A percentile compares a stretch with the other conserved stretches of the same genome.
phyloP scores from a whole-genome alignment of 257 asterid genomes.

The Fraxinus americana region DNA sequence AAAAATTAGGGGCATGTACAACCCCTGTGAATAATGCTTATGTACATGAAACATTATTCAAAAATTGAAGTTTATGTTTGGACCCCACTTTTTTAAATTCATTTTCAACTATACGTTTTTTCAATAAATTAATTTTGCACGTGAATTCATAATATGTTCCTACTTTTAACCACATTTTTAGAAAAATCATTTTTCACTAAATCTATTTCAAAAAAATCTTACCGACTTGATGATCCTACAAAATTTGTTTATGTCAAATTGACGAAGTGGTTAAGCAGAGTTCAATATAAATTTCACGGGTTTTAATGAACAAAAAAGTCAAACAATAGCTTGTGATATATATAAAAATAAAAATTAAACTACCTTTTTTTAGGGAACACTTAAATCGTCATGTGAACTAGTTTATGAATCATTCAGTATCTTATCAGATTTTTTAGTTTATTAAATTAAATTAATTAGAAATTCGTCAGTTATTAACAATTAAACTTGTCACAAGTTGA shows the following conservation, averaged over 20 bases:
- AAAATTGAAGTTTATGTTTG: too few relatives aligned
- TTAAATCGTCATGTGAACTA: background rate
- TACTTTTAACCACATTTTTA: too few relatives aligned
- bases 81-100: too few relatives aligned
- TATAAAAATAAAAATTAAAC: background rate
- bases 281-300: background rate
- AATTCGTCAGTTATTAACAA: too few relatives aligned
- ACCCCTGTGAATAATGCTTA: too few relatives aligned
- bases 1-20: too few relatives aligned
- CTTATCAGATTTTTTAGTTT: background rate
- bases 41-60: too few relatives aligned
- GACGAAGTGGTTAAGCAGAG: background rate
- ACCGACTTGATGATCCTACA: background rate
- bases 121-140: too few relatives aligned
- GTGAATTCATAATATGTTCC: too few relatives aligned
- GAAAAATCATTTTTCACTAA: too few relatives aligned
- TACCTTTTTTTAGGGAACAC: background rate
- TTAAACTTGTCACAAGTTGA: background rate
- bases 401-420: background rate
- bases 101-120: too few relatives aligned
- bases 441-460: background rate
- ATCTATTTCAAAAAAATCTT: too few relatives aligned
- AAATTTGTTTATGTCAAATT: background rate
- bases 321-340: constrained; percentile 2
- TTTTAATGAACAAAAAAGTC: background rate